These are phyloP conservation scores for Pseudevernia furfuracea DNA, from an alignment of 495 filamentous ascomycete species.

Conservation along the genomic window DNA sequence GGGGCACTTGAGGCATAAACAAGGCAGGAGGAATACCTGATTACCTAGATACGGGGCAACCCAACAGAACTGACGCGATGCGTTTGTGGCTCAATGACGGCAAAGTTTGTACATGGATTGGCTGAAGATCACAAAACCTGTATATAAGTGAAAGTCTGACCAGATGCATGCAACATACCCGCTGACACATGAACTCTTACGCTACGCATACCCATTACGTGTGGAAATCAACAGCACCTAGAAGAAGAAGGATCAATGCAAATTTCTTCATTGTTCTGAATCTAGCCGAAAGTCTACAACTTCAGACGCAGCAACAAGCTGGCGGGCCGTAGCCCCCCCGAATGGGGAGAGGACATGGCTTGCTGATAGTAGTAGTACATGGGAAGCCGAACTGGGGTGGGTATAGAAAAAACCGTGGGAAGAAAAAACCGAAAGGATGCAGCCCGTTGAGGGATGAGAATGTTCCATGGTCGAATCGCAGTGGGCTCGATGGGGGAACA, in stretches of 20 bases:
- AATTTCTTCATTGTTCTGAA: background rate
- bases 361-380: background rate
- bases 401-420: background rate
- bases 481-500: background rate
- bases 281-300: background rate
- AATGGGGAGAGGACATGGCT: background rate
- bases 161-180: background rate
- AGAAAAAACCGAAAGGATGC: background rate
- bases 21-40: background rate
- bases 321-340: background rate
- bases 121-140: background rate
- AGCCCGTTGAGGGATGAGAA: background rate
- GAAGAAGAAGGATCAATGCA: background rate
- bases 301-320: background rate
- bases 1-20: background rate
- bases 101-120: background rate
- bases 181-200: background rate
- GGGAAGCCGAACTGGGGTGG: background rate
- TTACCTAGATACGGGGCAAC: background rate
- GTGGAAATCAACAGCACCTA: too few species aligned
- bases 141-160: background rate
- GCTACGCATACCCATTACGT: background rate
- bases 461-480: background rate
- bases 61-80: background rate
- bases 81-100: background rate